A percentile compares a stretch with the other conserved stretches of the same genome.
Evolutionary conservation across 768 basidiomycete species (phyloP).

Genomic region (Hypsizygus marmoreus): DNA sequence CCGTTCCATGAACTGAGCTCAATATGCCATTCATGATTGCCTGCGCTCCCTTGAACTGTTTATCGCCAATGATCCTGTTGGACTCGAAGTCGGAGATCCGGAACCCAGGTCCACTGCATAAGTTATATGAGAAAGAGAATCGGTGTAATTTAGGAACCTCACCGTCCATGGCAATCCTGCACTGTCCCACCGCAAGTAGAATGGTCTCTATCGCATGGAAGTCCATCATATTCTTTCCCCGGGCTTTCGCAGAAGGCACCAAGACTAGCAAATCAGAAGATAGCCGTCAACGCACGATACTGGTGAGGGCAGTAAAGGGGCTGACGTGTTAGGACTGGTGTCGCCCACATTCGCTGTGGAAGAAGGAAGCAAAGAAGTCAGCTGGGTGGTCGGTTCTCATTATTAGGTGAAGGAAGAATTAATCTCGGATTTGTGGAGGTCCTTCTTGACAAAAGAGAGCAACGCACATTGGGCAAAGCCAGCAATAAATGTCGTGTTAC

Average conservation of each 20-base stretch:
- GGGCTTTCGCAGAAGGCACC: slow-evolving; percentile 81
- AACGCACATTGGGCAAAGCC: slow-evolving; percentile 72
- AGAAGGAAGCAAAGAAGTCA: slow-evolving; percentile 11
- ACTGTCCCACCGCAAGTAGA: slow-evolving; percentile 76
- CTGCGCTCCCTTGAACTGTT: slow-evolving; percentile 70
- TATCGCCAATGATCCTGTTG: slow-evolving; percentile 68
- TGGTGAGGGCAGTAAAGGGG: slow-evolving; percentile 16
- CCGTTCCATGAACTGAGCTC: slow-evolving; percentile 53
- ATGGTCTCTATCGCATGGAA: slow-evolving; percentile 65
- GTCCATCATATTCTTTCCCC: slow-evolving; percentile 66
- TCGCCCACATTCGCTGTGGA: slow-evolving; percentile 85
- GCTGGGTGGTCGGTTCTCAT: slow-evolving; percentile 5
- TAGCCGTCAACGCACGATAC: not conserved
- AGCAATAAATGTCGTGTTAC: slow-evolving; percentile 70
- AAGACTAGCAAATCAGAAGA: slow-evolving; percentile 36
- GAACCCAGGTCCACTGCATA: slow-evolving; percentile 73
- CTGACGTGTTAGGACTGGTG: slow-evolving; percentile 78
- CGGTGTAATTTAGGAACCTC: slow-evolving; percentile 6
- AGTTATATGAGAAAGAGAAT: not conserved
- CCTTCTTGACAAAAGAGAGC: slow-evolving; percentile 4
- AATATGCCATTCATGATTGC: slow-evolving; percentile 57
- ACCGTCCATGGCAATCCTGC: slow-evolving; percentile 74
- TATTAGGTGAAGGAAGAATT: not conserved
- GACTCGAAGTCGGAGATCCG: slow-evolving; percentile 74
- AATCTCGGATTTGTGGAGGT: not conserved